These are phyloP conservation scores for Thielaviopsis euricoi DNA, from an alignment of 2,329 filamentous ascomycete species.

Conservation along the genomic window DNA sequence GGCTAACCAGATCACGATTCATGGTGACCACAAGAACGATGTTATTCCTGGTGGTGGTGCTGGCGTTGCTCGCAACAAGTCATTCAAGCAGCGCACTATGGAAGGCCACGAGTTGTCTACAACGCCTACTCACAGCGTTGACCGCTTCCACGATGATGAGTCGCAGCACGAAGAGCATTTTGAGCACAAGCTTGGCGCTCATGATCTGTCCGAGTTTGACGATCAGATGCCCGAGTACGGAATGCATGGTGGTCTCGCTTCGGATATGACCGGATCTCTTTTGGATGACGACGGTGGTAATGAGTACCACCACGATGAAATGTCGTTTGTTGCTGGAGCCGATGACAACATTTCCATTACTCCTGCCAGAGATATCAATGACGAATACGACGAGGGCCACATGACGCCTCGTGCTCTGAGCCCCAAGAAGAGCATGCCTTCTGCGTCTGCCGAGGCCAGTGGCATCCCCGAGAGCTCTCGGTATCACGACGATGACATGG, in stretches of 20 bases:
- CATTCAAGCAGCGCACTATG: conserved; percentile 48
- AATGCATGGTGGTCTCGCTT: conserved; percentile 43
- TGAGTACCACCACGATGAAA: not conserved
- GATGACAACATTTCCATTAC: conserved; percentile 9
- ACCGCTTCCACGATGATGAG: conserved; percentile 34
- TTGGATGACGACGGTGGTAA: conserved; percentile 26
- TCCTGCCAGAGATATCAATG: not conserved
- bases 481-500: conserved; percentile 13
- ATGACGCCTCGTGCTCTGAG: conserved; percentile 28
- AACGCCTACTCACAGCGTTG: conserved; percentile 41
- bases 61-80: conserved; percentile 42
- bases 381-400: conserved; percentile 19
- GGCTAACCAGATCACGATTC: conserved; percentile 22
- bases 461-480: not conserved
- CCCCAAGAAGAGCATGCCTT: conserved; percentile 7
- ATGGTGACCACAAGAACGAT: conserved; percentile 17
- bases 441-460: not conserved
- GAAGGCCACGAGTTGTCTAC: conserved; percentile 37
- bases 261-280: conserved; percentile 72
- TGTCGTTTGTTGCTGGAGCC: conserved; percentile 10
- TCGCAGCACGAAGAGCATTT: not conserved
- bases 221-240: conserved; percentile 67
- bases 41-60: conserved; percentile 17
- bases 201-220: conserved; percentile 49
- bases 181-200: conserved; percentile 45